These are phyloP conservation scores for Nosema granulosis DNA, from an alignment of 371 early-diverging fungal genomes.

Conservation along the genomic window DNA sequence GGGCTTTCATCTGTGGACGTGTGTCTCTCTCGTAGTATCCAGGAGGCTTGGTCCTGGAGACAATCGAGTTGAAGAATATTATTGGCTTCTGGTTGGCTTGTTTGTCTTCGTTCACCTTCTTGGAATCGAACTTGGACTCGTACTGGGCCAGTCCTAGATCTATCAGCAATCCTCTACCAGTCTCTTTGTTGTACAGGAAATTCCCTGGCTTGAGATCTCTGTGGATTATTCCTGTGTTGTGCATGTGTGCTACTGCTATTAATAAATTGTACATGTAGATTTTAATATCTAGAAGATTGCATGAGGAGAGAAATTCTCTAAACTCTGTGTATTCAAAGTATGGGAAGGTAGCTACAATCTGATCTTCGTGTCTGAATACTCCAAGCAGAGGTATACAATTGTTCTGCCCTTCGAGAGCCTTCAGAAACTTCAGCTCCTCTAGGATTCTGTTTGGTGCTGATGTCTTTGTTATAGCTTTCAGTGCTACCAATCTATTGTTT, in stretches of 20 bases:
- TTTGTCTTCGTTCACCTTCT: constrained; percentile 5
- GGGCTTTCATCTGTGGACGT: constrained; percentile 74
- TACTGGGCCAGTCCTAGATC: constrained; percentile 96
- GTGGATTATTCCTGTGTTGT: constrained; percentile 86
- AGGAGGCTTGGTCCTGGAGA: constrained; percentile 51
- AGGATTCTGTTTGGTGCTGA: constrained; percentile 77
- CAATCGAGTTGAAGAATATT: constrained; percentile 41
- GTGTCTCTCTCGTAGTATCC: constrained; percentile 66
- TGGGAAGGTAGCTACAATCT: constrained; percentile 79
- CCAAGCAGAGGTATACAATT: constrained; percentile 75
- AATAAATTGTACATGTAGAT: constrained; percentile 76
- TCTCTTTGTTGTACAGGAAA: constrained; percentile 75
- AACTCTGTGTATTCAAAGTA: constrained; percentile 80
- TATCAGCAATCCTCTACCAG: constrained; percentile 75
- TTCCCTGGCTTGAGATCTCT: constrained; percentile 92
- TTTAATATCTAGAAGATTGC: constrained; percentile 71
- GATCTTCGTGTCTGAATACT: constrained; percentile 75
- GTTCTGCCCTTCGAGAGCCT: constrained; percentile 69
- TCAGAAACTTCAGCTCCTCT: constrained; percentile 77
- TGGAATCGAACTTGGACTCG: constrained; percentile 39
- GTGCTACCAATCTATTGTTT: constrained; percentile 73
- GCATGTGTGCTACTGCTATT: constrained; percentile 76
- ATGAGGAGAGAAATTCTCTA: constrained; percentile 68
- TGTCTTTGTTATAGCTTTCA: constrained; percentile 82
- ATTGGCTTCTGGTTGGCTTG: constrained; percentile 67